phyloP scores from a whole-genome alignment of 805 yeast genomes.

The Barnettozyma siamensis region DNA sequence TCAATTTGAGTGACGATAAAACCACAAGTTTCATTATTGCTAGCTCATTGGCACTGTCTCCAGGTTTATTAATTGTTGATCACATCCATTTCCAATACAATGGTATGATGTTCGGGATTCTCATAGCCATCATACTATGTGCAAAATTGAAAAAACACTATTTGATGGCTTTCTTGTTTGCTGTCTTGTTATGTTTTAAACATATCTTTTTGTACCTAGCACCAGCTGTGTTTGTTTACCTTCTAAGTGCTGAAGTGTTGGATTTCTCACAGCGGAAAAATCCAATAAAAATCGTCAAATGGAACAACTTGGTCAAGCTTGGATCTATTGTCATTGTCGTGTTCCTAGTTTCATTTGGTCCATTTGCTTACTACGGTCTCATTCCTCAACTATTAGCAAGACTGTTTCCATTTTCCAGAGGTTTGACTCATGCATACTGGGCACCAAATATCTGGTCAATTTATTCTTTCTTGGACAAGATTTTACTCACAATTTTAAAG shows the following conservation, averaged over 20 bases:
- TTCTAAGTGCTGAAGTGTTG: slow-evolving; percentile 67
- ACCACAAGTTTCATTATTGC: slow-evolving; percentile 64
- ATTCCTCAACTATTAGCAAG: slow-evolving; percentile 61
- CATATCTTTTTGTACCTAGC: slow-evolving; percentile 91
- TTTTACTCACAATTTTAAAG: slow-evolving; percentile 43
- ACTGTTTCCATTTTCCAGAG: slow-evolving; percentile 89
- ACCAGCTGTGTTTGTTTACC: slow-evolving; percentile 83
- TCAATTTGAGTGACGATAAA: slow-evolving; percentile 41
- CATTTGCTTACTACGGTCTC: slow-evolving; percentile 56
- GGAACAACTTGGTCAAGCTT: slow-evolving; percentile 55
- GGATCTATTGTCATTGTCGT: slow-evolving; percentile 58
- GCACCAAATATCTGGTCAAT: slow-evolving; percentile 98
- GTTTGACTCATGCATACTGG: slow-evolving; percentile 97
- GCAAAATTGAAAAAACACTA: slow-evolving; percentile 57
- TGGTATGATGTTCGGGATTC: slow-evolving; percentile 84
- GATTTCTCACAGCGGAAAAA: slow-evolving; percentile 28
- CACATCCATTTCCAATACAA: slow-evolving; percentile 97
- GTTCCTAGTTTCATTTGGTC: slow-evolving; percentile 67
- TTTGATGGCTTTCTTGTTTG: slow-evolving; percentile 61
- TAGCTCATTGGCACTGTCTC: slow-evolving; percentile 76
- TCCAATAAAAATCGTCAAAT: slow-evolving; percentile 36
- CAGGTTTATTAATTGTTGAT: slow-evolving; percentile 86
- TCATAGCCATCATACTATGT: slow-evolving; percentile 66
- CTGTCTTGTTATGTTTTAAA: slow-evolving; percentile 81
- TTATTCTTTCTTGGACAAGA: slow-evolving; percentile 76